A percentile compares a stretch with the other conserved stretches of the same genome.
Conservation (phyloP, 2,329 filamentous ascomycete genomes). For the Geosmithia putterillii region DNA sequence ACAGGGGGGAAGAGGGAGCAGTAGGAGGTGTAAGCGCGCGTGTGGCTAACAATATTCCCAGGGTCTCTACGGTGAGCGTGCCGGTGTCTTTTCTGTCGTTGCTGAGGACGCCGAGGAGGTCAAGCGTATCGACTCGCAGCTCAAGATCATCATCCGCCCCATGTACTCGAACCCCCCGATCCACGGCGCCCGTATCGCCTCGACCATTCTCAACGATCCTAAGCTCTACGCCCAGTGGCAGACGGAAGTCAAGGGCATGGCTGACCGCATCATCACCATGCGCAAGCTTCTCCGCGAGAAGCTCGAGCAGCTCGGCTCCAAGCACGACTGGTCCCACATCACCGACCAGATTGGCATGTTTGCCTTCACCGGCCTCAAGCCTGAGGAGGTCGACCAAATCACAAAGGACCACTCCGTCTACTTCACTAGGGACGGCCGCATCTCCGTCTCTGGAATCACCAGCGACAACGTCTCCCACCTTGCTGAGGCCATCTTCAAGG, state of each 20-base stretch:
- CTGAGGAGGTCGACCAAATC: slow-evolving; percentile 83
- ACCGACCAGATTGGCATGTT: slow-evolving; percentile 99
- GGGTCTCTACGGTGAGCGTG: slow-evolving; percentile 97
- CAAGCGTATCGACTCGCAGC: slow-evolving; percentile 89
- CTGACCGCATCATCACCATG: slow-evolving; percentile 98
- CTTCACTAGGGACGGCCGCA: slow-evolving; percentile 84
- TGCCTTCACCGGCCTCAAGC: slow-evolving; percentile 85
- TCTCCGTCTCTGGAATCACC: slow-evolving; percentile 78
- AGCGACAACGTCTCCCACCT: slow-evolving; percentile 66
- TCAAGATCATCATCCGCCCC: slow-evolving; percentile 96
- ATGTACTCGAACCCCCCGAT: slow-evolving; percentile 97
- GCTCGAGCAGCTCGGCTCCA: slow-evolving; percentile 86
- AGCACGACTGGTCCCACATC: slow-evolving; percentile 98
- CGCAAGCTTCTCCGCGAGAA: slow-evolving; percentile 87
- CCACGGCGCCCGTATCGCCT: slow-evolving; percentile 89
- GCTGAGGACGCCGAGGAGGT: slow-evolving; percentile 78
- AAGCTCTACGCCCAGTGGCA: slow-evolving; percentile 89
- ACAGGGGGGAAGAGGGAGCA: background rate
- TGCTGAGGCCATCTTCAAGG: slow-evolving; percentile 73
- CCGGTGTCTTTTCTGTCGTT: slow-evolving; percentile 91
- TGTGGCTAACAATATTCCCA: slow-evolving; percentile 19
- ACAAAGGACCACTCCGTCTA: slow-evolving; percentile 97
- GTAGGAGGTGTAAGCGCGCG: background rate
- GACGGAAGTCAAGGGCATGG: slow-evolving; percentile 95
- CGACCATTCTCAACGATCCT: slow-evolving; percentile 79